Conservation (phyloP, 2,329 filamentous ascomycete species). For the Claviceps cyperi region DNA sequence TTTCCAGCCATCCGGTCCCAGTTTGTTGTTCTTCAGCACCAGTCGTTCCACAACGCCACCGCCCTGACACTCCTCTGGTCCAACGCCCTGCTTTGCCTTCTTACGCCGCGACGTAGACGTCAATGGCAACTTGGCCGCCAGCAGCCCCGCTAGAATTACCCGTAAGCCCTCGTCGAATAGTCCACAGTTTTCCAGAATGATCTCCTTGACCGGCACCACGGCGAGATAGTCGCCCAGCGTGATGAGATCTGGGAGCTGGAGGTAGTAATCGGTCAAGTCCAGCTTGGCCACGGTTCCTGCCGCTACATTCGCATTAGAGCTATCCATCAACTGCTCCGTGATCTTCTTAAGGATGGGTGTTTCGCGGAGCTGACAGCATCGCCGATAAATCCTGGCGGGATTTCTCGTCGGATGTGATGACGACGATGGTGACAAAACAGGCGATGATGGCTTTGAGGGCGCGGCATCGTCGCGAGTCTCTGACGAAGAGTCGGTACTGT, state of each 20-base stretch:
- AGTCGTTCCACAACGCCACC: slow-evolving; percentile 75
- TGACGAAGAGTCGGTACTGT: slow-evolving; percentile 47
- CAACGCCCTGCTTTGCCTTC: slow-evolving; percentile 24
- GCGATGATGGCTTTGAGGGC: slow-evolving; percentile 15
- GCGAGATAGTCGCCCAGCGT: slow-evolving; percentile 90
- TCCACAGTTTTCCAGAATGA: slow-evolving; percentile 77
- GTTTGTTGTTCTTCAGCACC: slow-evolving; percentile 82
- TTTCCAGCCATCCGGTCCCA: slow-evolving; percentile 79
- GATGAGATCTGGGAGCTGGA: slow-evolving; percentile 70
- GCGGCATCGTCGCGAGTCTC: slow-evolving; percentile 12
- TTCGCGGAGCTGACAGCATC: slow-evolving; percentile 88
- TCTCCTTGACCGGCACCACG: slow-evolving; percentile 76
- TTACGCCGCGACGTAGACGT: slow-evolving; percentile 30
- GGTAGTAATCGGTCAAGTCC: slow-evolving; percentile 69
- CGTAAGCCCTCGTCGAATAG: slow-evolving; percentile 76
- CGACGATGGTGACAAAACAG: not conserved
- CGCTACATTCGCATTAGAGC: slow-evolving; percentile 48
- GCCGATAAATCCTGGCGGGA: slow-evolving; percentile 79
- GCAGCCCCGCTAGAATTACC: slow-evolving; percentile 70
- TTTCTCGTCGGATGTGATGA: slow-evolving; percentile 62
- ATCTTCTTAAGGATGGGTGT: slow-evolving; percentile 85
- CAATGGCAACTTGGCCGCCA: slow-evolving; percentile 58
- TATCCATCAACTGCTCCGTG: slow-evolving; percentile 68
- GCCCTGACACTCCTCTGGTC: slow-evolving; percentile 26
- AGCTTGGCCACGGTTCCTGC: slow-evolving; percentile 70